A percentile compares a stretch with the other conserved stretches of the same genome.
These are phyloP conservation scores for Tetragonia tetragonoides DNA, from an alignment of 148 eudicot genomes.

Conservation along the genomic window DNA sequence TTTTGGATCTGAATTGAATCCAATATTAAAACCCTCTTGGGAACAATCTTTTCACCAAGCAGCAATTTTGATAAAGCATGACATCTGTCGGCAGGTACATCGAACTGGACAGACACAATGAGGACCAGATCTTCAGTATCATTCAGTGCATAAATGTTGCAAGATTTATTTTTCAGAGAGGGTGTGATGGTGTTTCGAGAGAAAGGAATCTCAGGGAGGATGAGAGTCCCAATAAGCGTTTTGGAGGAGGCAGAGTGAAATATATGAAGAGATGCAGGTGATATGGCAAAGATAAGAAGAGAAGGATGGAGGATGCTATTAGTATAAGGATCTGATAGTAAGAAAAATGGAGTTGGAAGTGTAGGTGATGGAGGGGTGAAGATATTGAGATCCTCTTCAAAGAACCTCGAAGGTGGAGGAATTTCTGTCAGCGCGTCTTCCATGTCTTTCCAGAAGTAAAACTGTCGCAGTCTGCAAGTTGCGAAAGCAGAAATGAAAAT, in stretches of 20 bases:
- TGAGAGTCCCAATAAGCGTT: constrained; percentile 63
- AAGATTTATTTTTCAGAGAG: constrained; percentile 60
- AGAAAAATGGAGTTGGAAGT: constrained; percentile 64
- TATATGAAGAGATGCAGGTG: constrained; percentile 70
- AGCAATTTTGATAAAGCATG: constrained; percentile 64
- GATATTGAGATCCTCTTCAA: constrained; percentile 84
- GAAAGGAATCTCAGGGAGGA: constrained; percentile 72
- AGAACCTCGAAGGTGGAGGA: constrained; percentile 95
- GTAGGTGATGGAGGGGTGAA: constrained; percentile 67
- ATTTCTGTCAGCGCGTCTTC: constrained; percentile 88
- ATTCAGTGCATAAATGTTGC: constrained; percentile 60
- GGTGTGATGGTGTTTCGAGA: constrained; percentile 63
- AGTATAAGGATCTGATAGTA: constrained; percentile 46
- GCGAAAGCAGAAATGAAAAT: not conserved
- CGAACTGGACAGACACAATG: constrained; percentile 53
- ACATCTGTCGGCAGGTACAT: constrained; percentile 70
- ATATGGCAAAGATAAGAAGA: constrained; percentile 76
- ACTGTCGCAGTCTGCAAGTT: constrained; percentile 36
- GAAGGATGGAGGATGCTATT: constrained; percentile 55
- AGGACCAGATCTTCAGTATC: constrained; percentile 42
- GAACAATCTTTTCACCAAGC: constrained; percentile 61
- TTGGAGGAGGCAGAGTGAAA: constrained; percentile 63
- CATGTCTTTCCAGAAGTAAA: constrained; percentile 41
- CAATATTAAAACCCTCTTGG: constrained; percentile 69
- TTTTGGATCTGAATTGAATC: constrained; percentile 73